Evolutionary conservation across 176 grass and related monocot genomes (phyloP), one percentile per base, ranked within the genome.

Genomic region (Carex pumila): DNA sequence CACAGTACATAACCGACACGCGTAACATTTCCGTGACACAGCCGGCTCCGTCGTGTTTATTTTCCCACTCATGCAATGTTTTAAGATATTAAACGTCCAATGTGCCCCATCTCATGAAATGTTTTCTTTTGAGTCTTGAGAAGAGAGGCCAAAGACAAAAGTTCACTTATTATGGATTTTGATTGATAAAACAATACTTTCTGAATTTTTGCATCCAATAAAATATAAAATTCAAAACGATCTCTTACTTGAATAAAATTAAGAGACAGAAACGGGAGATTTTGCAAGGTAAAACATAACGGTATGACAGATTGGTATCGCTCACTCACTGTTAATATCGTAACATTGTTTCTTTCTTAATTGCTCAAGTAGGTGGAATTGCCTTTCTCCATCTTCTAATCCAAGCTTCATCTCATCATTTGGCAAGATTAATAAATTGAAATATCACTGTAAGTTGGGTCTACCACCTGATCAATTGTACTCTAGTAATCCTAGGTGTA

Each of bases 321-420:
- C 25, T 54, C n/a, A 50, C 11, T 56, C 12, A 7, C 50, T 54
- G 41, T 50, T 47, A 10, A 10, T 30, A 54, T 29, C 49, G 55
- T 76, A 54, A 76, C 55, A 55, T 54, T 2, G 70, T 54, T 76
- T 30, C 6, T 41, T 81, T 5, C 3, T 64, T 3, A 64, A 63
- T 22, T 63, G 79, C 15, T 64, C 79, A 4, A 64, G 58, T 81
- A 49, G 79, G 79, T 81, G 65, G 25, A 71, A 25, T 75, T 84
- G 50, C 65, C 66, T 83, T 45, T 85, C 17, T 43, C 29, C 57
- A 31, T 65, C 69, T 85, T 85, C 17, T 14, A 63, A 85, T 75
- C 70, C 34, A 85, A 85, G 69, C 34, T 77, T 85, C 54, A 55
- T 64, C 64, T 65, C 80, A 65, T 67, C 39, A 65, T 65, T 67